phyloP scores from a whole-genome alignment of 2,329 filamentous ascomycete species.

The Curvularia sp. region DNA sequence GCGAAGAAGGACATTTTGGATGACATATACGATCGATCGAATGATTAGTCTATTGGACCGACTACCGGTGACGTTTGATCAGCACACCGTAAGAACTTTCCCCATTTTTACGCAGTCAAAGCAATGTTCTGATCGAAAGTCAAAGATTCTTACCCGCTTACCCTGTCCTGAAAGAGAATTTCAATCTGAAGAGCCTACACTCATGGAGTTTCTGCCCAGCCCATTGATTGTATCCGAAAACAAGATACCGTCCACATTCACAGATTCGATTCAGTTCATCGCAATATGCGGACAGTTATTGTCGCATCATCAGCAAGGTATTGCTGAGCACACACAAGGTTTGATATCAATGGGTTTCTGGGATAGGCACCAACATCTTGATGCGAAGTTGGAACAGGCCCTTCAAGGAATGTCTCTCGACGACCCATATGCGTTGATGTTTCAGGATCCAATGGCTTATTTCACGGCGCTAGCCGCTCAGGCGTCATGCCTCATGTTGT shows the following conservation, averaged over 20 bases:
- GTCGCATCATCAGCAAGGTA: conserved; percentile 1
- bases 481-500: neutral
- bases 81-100: neutral
- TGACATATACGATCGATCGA: conserved; percentile 3
- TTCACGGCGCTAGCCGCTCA: neutral
- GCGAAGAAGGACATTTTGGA: neutral
- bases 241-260: conserved; percentile 1
- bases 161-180: conserved; percentile 1
- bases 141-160: conserved; percentile 1
- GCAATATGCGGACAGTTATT: neutral
- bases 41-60: conserved; percentile 3
- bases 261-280: conserved; percentile 1
- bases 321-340: neutral
- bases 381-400: neutral
- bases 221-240: neutral
- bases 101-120: neutral
- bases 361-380: conserved; percentile 1
- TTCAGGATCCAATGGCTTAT: neutral
- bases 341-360: neutral
- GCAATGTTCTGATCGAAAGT: neutral
- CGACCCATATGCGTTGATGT: neutral
- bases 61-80: conserved; percentile 1
- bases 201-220: neutral
- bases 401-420: neutral
- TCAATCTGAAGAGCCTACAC: neutral